Evolutionary conservation across 495 filamentous ascomycete species (phyloP).

Genomic region (Penicillium samsonianum): DNA sequence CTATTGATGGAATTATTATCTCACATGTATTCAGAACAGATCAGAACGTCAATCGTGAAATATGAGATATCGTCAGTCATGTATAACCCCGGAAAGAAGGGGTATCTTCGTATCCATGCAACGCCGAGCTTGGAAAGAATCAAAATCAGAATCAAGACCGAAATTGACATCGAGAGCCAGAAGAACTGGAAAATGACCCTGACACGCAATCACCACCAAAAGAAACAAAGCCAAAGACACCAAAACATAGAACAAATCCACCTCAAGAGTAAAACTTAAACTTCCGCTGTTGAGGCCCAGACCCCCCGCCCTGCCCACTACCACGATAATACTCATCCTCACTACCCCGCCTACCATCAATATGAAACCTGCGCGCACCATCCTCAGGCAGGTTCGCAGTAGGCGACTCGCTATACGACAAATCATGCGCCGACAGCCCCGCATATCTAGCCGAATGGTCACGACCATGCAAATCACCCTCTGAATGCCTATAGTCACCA

Average conservation of each 20-base stretch:
- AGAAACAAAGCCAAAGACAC: not conserved
- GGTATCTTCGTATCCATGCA: conserved; percentile 29
- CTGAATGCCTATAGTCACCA: conserved; percentile 43
- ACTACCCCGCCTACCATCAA: conserved; percentile 28
- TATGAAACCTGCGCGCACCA: conserved; percentile 35
- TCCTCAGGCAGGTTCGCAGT: conserved; percentile 27
- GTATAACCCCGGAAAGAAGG: conserved; percentile 19
- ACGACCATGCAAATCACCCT: conserved; percentile 38
- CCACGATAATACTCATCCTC: conserved; percentile 47
- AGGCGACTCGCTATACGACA: conserved; percentile 30
- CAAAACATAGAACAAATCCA: conserved; percentile 8
- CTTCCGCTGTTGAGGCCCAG: conserved; percentile 17
- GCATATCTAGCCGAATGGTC: conserved; percentile 26
- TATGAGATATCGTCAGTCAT: conserved; percentile 23
- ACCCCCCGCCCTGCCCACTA: conserved; percentile 34
- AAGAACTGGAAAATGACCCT: conserved; percentile 2
- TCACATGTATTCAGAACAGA: conserved; percentile 7
- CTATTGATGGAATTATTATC: not conserved
- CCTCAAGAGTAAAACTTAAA: conserved; percentile 37
- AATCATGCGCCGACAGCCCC: conserved; percentile 29
- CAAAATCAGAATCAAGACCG: conserved; percentile 3
- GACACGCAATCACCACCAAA: conserved; percentile 3
- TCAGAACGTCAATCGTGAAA: conserved; percentile 14
- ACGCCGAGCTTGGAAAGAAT: conserved; percentile 22
- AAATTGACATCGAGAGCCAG: not conserved